Percentiles rank a stretch among this genome's conserved stretches.
Conservation (phyloP, 2,329 filamentous ascomycete genomes). For the Diplodia intermedia region DNA sequence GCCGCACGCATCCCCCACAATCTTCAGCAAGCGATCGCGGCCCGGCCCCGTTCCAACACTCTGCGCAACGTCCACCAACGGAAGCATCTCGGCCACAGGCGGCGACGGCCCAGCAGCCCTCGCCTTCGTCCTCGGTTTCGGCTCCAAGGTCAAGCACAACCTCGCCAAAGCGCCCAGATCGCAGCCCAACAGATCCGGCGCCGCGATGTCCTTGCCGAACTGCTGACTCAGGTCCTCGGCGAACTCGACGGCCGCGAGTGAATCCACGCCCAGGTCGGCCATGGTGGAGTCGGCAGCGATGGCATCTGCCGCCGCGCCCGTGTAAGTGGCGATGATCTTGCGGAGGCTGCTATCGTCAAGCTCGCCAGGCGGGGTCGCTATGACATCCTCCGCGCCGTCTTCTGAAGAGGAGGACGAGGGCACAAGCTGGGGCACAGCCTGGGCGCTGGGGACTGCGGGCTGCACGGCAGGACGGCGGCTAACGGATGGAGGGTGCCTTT, state of each 20-base stretch:
- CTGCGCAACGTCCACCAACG: background rate
- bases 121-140: background rate
- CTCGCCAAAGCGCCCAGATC: background rate
- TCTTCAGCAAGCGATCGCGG: background rate
- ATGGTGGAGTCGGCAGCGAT: background rate
- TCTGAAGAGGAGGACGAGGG: background rate
- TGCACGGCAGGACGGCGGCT: too few species aligned
- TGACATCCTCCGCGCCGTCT: background rate
- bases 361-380: background rate
- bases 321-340: background rate
- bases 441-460: background rate
- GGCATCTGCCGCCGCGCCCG: background rate
- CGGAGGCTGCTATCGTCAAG: background rate
- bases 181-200: background rate
- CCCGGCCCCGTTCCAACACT: background rate
- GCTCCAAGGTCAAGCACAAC: background rate
- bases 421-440: background rate
- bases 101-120: background rate
- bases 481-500: too few species aligned
- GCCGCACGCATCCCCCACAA: background rate
- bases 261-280: slow-evolving; percentile 9
- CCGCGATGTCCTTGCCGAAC: background rate
- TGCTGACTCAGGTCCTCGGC: background rate
- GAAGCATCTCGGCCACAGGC: background rate
- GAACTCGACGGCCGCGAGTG: background rate